These are phyloP conservation scores for Eucalyptus tenuipes DNA, from an alignment of 345 rosid genomes.

Conservation along the genomic window DNA sequence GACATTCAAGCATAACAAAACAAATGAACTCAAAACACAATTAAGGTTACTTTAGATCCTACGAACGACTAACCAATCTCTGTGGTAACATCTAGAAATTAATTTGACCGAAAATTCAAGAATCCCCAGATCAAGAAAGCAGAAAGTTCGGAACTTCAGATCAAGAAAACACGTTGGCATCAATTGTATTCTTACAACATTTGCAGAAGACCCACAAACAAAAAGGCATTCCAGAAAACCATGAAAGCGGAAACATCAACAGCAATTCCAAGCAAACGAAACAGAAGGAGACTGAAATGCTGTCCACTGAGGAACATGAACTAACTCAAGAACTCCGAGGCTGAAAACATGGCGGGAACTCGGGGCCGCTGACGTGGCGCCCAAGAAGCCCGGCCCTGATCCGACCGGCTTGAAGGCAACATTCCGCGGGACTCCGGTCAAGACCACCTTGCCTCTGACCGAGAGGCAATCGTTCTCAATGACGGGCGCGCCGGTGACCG, in stretches of 20 bases:
- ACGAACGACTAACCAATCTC: background rate
- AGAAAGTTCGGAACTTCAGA: background rate
- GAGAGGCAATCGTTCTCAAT: conserved; percentile 27
- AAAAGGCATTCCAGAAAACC: background rate
- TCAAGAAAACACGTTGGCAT: background rate
- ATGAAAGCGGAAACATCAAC: background rate
- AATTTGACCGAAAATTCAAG: background rate
- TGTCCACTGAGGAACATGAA: background rate
- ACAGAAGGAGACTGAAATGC: background rate
- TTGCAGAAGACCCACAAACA: background rate
- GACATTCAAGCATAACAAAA: background rate
- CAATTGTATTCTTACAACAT: background rate
- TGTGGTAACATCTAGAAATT: background rate
- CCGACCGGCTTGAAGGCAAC: conserved; percentile 22
- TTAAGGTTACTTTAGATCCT: background rate
- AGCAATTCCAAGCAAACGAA: background rate
- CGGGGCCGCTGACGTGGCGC: conserved; percentile 22
- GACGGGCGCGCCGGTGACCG: conserved; percentile 11
- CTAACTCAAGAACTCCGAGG: conserved; percentile 50
- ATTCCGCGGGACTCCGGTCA: conserved; percentile 19
- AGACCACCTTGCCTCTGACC: conserved; percentile 31
- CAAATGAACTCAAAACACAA: background rate
- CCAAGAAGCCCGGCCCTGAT: conserved; percentile 23
- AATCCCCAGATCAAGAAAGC: background rate
- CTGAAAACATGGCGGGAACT: conserved; percentile 47